Percentiles rank a stretch among this genome's conserved stretches.
Conservation (phyloP, 176 grass and related monocot genomes). For the Carex kokanica region DNA sequence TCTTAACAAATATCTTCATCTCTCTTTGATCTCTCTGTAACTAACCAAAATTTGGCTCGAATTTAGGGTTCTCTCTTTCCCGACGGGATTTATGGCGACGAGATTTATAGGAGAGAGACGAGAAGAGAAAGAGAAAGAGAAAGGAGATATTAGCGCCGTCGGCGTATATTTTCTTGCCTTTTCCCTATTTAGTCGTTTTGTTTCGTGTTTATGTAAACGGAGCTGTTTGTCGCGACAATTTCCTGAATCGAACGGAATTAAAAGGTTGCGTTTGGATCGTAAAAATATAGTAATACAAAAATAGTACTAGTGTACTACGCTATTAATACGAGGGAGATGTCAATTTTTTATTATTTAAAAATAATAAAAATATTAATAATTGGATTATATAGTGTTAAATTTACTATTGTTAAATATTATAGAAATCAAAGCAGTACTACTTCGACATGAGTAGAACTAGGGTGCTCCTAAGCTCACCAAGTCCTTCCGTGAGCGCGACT, state of each 20-base stretch:
- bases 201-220: not conserved
- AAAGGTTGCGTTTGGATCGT: not conserved
- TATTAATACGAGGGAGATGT: too few species aligned
- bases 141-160: slow-evolving; percentile 8
- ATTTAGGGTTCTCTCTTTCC: slow-evolving; percentile 28
- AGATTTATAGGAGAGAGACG: not conserved
- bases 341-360: too few species aligned
- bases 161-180: not conserved
- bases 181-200: not conserved
- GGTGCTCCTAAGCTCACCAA: too few species aligned
- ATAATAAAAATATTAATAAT: too few species aligned
- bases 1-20: slow-evolving; percentile 86
- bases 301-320: too few species aligned
- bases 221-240: not conserved
- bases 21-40: not conserved
- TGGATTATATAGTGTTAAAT: too few species aligned
- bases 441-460: too few species aligned
- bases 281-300: not conserved
- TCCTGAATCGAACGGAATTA: not conserved
- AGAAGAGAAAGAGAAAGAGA: slow-evolving; percentile 6
- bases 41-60: not conserved
- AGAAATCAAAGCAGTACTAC: too few species aligned
- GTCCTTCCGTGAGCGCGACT: too few species aligned
- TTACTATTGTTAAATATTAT: too few species aligned
- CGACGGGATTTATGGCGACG: not conserved